Evolutionary conservation across 2,329 filamentous ascomycete species (phyloP).

Genomic region (Scolecobasidium constrictum): DNA sequence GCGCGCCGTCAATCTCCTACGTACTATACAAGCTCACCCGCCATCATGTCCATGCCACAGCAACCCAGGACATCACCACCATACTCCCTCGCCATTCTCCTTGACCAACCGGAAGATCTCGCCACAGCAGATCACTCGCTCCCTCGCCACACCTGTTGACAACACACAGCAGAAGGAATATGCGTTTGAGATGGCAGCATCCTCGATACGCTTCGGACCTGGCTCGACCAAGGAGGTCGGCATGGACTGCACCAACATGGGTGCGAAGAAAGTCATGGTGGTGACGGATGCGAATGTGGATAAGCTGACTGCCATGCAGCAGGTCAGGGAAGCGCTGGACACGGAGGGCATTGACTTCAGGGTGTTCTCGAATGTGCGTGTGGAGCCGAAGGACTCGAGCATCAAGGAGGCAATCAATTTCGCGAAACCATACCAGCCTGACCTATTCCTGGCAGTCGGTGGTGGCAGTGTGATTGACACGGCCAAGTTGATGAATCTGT

Average conservation of each 20-base stretch:
- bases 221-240: constrained; percentile 92
- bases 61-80: constrained; percentile 62
- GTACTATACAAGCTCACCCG: constrained; percentile 83
- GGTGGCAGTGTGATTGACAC: constrained; percentile 96
- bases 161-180: constrained; percentile 76
- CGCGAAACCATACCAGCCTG: constrained; percentile 67
- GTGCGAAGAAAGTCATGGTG: constrained; percentile 75
- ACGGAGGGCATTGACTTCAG: constrained; percentile 69
- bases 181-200: constrained; percentile 97
- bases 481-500: constrained; percentile 97
- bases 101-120: constrained; percentile 20
- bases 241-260: constrained; percentile 94
- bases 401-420: constrained; percentile 85
- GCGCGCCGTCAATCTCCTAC: constrained; percentile 61
- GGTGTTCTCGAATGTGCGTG: constrained; percentile 67
- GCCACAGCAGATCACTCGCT: constrained; percentile 19
- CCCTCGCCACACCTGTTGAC: constrained; percentile 66
- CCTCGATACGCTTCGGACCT: constrained; percentile 84
- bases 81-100: constrained; percentile 25
- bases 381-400: constrained; percentile 92
- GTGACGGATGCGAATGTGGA: constrained; percentile 80
- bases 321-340: constrained; percentile 70
- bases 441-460: constrained; percentile 85
- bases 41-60: constrained; percentile 87
- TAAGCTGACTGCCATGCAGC: constrained; percentile 78